phyloP scores from a whole-genome alignment of 208 protist genomes.

The Naegleria gruberi region DNA sequence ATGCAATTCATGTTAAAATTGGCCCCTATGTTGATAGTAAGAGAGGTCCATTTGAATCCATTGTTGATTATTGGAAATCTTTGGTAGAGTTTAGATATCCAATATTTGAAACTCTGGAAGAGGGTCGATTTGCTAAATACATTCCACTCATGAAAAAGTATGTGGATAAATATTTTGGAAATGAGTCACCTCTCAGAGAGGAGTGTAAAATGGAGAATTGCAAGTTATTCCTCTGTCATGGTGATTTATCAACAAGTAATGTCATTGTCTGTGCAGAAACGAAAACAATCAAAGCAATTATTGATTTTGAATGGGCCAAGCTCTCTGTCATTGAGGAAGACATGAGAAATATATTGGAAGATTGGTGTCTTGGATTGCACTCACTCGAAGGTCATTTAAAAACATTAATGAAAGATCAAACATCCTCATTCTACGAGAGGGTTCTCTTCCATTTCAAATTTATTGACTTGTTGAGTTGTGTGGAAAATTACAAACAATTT shows the following conservation, averaged over 20 bases:
- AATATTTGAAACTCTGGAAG: background rate
- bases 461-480: background rate
- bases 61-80: background rate
- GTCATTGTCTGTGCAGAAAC: background rate
- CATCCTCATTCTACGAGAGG: background rate
- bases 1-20: background rate
- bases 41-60: background rate
- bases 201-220: background rate
- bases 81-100: background rate
- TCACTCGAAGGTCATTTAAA: background rate
- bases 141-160: background rate
- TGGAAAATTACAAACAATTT: background rate
- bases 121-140: background rate
- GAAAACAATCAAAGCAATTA: background rate
- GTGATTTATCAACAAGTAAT: background rate
- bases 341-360: background rate
- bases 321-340: background rate
- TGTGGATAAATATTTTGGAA: background rate
- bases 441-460: background rate
- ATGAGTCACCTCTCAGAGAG: background rate
- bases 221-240: background rate
- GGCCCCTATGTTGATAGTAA: background rate
- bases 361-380: background rate
- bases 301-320: background rate
- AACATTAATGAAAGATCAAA: background rate